A percentile compares a stretch with the other conserved stretches of the same genome.
phyloP scores from a whole-genome alignment of 768 basidiomycete genomes.

The Macrolepiota albuminosa region DNA sequence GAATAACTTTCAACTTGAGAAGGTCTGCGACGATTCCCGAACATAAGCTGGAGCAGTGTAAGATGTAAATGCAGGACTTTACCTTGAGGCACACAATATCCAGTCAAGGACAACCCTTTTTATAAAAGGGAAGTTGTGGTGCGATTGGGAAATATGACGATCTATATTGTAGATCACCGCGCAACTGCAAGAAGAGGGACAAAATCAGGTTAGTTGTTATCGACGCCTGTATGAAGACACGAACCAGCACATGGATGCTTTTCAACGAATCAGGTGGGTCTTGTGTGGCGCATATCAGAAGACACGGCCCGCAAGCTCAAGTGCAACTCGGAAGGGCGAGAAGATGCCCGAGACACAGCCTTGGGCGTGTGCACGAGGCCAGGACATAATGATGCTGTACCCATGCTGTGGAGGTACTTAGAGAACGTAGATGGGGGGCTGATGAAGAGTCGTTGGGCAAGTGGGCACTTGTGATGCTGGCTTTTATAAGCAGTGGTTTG shows the following conservation, averaged over 20 bases:
- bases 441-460: not conserved
- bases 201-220: not conserved
- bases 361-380: not conserved
- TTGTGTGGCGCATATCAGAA: not conserved
- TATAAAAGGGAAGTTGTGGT: not conserved
- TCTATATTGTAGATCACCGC: not conserved
- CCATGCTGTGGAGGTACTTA: not conserved
- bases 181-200: not conserved
- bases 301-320: not conserved
- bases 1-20: not conserved
- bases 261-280: not conserved
- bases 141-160: too few species aligned
- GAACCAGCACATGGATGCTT: not conserved
- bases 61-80: not conserved
- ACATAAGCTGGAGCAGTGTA: not conserved
- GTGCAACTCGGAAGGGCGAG: too few species aligned
- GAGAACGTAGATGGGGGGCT: too few species aligned
- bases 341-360: too few species aligned
- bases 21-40: not conserved
- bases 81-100: not conserved
- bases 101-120: not conserved
- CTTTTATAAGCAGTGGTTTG: not conserved
- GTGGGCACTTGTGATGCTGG: not conserved
- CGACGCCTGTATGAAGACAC: not conserved
- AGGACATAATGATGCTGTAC: too few species aligned